A percentile compares a stretch with the other conserved stretches of the same genome.
These are phyloP conservation scores for Penicillium hesseltinei DNA, from an alignment of 2,329 filamentous ascomycete genomes.

Conservation along the genomic window DNA sequence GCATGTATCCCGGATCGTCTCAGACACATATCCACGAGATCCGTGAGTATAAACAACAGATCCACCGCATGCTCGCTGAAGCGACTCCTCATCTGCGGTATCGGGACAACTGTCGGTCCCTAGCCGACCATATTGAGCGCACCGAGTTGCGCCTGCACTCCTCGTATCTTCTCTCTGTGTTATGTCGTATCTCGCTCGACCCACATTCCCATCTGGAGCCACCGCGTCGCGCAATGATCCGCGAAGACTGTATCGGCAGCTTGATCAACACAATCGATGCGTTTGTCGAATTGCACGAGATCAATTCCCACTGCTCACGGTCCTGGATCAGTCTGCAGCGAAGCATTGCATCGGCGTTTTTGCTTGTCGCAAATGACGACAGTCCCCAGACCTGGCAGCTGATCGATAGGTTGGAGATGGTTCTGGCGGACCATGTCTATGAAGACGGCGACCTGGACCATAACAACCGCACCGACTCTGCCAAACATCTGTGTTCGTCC, in stretches of 20 bases:
- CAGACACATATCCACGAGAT: conserved; percentile 53
- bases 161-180: conserved; percentile 59
- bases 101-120: conserved; percentile 37
- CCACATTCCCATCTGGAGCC: conserved; percentile 42
- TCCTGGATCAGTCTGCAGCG: conserved; percentile 45
- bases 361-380: conserved; percentile 35
- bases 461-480: conserved; percentile 34
- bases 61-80: conserved; percentile 55
- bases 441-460: conserved; percentile 23
- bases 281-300: conserved; percentile 52
- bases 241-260: conserved; percentile 54
- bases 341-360: conserved; percentile 42
- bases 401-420: conserved; percentile 30
- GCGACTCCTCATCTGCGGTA: conserved; percentile 57
- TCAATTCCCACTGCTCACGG: conserved; percentile 39
- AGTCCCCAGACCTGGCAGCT: conserved; percentile 28
- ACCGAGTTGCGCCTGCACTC: conserved; percentile 60
- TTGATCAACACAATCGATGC: conserved; percentile 55
- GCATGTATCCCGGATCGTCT: conserved; percentile 48
- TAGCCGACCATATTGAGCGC: conserved; percentile 55
- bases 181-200: conserved; percentile 56
- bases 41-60: conserved; percentile 54
- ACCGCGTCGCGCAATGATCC: conserved; percentile 37
- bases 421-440: conserved; percentile 34
- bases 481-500: conserved; percentile 34